phyloP scores from a whole-genome alignment of 257 asterid genomes.

The Verbena officinalis region DNA sequence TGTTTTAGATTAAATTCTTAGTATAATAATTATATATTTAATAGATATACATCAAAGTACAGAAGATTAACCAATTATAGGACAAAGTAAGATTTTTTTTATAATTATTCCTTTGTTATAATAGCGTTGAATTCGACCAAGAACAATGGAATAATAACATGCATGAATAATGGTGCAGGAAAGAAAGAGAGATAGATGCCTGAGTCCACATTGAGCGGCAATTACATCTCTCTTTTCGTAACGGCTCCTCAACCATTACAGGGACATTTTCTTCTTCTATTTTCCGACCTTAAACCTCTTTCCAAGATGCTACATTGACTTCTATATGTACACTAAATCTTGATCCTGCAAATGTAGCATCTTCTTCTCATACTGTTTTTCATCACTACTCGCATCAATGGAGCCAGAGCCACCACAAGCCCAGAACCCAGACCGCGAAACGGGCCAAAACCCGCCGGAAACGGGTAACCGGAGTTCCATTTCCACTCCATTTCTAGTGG shows the following conservation, averaged over 20 bases:
- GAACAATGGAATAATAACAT: too few species aligned
- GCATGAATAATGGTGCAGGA: neutral
- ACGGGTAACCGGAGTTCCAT: constrained; percentile 34
- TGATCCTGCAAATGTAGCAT: neutral
- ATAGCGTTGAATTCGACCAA: too few species aligned
- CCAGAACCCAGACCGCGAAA: constrained; percentile 13
- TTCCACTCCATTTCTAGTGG: constrained; percentile 16
- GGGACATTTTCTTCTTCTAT: constrained; percentile 16
- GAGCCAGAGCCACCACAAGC: constrained; percentile 21
- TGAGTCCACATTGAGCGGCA: constrained; percentile 52
- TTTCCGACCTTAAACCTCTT: neutral
- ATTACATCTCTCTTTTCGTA: constrained; percentile 7
- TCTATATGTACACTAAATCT: neutral
- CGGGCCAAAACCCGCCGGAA: constrained; percentile 8
- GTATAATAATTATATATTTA: too few species aligned
- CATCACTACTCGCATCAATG: constrained; percentile 23
- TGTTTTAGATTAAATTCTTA: too few species aligned
- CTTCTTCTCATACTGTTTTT: neutral
- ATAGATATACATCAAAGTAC: too few species aligned
- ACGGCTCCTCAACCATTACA: constrained; percentile 41
- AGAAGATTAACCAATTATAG: too few species aligned
- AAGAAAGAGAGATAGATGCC: constrained; percentile 24
- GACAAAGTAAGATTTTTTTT: too few species aligned
- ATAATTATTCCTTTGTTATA: too few species aligned
- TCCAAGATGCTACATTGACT: neutral